phyloP scores from a whole-genome alignment of 2,329 filamentous ascomycete species.

The Ceratocystis cacaofunesta region DNA sequence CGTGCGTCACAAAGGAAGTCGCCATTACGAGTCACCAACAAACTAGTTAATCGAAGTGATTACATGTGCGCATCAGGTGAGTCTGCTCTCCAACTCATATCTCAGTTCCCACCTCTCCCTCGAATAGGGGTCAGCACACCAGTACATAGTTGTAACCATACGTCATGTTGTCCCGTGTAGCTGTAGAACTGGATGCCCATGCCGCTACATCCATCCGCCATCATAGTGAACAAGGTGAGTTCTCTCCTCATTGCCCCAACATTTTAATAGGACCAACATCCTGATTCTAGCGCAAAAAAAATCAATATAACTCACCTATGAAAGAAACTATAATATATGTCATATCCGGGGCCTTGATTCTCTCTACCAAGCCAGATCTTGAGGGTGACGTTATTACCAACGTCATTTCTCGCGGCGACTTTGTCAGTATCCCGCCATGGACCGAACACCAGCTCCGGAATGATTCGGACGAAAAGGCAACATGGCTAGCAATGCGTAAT shows the following conservation, averaged over 20 bases:
- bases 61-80: slow-evolving; percentile 52
- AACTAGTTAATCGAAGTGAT: slow-evolving; percentile 44
- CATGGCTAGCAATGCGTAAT: slow-evolving; percentile 51
- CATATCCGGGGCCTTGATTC: slow-evolving; percentile 43
- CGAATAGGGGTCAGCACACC: neutral
- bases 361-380: slow-evolving; percentile 43
- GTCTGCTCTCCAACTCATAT: slow-evolving; percentile 20
- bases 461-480: slow-evolving; percentile 43
- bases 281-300: neutral
- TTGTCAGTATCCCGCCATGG: slow-evolving; percentile 54
- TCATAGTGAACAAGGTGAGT: slow-evolving; percentile 50
- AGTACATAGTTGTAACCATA: slow-evolving; percentile 1
- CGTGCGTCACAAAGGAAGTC: slow-evolving; percentile 8
- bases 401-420: slow-evolving; percentile 47
- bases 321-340: slow-evolving; percentile 55
- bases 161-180: slow-evolving; percentile 17
- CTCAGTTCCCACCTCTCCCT: neutral
- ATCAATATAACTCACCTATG: neutral
- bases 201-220: slow-evolving; percentile 50
- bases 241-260: slow-evolving; percentile 9
- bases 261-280: neutral
- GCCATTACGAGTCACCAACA: slow-evolving; percentile 12
- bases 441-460: slow-evolving; percentile 58
- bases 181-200: slow-evolving; percentile 40
- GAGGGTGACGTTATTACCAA: slow-evolving; percentile 37